A percentile compares a stretch with the other conserved stretches of the same genome.
Conservation (phyloP, 768 basidiomycete species). For the Trichaptum fuscoviolaceum region DNA sequence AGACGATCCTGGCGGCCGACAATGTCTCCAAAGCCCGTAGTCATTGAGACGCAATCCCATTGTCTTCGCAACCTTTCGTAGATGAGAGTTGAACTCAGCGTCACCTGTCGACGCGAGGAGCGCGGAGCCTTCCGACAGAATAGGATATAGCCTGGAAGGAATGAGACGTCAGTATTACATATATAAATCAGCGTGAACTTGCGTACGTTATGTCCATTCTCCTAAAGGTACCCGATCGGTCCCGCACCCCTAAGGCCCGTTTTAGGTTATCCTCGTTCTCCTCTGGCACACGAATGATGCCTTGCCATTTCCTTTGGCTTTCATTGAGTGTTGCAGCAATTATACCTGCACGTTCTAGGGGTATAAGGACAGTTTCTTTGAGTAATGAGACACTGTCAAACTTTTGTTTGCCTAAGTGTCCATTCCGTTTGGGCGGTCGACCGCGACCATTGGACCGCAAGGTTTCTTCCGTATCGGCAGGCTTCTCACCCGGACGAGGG, state of each 20-base stretch:
- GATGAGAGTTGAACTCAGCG: conserved; percentile 36
- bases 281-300: conserved; percentile 45
- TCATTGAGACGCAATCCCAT: conserved; percentile 51
- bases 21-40: conserved; percentile 56
- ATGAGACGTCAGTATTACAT: not conserved
- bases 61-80: conserved; percentile 37
- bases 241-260: conserved; percentile 21
- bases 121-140: conserved; percentile 47
- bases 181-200: not conserved
- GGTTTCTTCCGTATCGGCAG: conserved; percentile 9
- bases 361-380: conserved; percentile 34
- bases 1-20: conserved; percentile 23
- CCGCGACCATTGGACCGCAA: conserved; percentile 7
- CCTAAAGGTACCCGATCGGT: conserved; percentile 19
- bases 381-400: conserved; percentile 15
- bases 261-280: conserved; percentile 20
- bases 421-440: conserved; percentile 1
- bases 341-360: conserved; percentile 41
- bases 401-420: conserved; percentile 10
- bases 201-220: conserved; percentile 22
- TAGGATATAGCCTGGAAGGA: conserved; percentile 35
- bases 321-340: conserved; percentile 31
- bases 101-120: conserved; percentile 56
- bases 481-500: conserved; percentile 23
- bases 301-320: conserved; percentile 41